Evolutionary conservation across 768 basidiomycete genomes (phyloP), one percentile per base, ranked within the genome.

Genomic region (Artomyces pyxidatus): DNA sequence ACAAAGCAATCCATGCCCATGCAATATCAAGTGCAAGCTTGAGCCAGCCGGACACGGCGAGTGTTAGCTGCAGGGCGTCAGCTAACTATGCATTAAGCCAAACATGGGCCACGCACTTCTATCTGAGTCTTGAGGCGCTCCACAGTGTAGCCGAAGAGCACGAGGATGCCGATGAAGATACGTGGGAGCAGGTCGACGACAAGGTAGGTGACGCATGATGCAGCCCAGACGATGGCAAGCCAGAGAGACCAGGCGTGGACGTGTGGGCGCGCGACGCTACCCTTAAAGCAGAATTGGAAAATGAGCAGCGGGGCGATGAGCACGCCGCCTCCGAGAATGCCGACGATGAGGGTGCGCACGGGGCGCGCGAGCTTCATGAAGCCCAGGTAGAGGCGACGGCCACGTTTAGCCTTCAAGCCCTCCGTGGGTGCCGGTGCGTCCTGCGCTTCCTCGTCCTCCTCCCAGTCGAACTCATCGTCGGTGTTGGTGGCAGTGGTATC

Each of bases 1-100:
- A 84, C 39, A 88, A 67, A 19, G 78, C 71, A 54, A 88, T 79
- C 88, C 88, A 90, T 42, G 78, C 74, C 81, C 83, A 86, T 3
- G 77, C 63, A 3, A 82, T 68, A 51, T 83, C 81, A 8, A 89
- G 69, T 2, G 74, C 66, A 7, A 88, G 66, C 60, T 88, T 88
- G 23, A 88, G 62, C 84, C 85, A 88, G 23, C 71, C 70, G 10
- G 77, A 76, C 17, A 88, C 81, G 6, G 85, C 84, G 54, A 83
- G 69, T 21, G 74, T 75, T 43, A 88, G 71, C 83, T 85, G 59
- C 42, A 11, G 47, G 43, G 27, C 46, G 47, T 29, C 37, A 17
- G 19, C 16, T 17, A 45, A 39, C 16, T 47, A 37, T 21, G 21
- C 22, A 14, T 17, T 14, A 21, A 10, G 11, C n/a, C 10, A 11